phyloP scores from a whole-genome alignment of 78 protist genomes.

The Bigelowiella natans region DNA sequence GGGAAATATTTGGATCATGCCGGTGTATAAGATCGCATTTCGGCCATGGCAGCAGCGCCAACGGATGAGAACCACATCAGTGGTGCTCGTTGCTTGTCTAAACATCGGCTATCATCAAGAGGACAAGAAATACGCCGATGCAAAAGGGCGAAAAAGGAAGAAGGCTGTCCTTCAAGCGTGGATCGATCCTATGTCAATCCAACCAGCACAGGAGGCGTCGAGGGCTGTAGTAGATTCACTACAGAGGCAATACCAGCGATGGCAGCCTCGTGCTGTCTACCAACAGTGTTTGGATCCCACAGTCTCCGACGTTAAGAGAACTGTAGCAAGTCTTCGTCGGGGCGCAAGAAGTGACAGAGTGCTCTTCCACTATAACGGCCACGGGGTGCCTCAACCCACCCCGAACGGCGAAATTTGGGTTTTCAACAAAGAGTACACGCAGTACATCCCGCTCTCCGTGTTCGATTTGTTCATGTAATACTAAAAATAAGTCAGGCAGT shows the following conservation, averaged over 20 bases:
- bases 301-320: background rate
- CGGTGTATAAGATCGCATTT: background rate
- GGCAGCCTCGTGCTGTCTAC: background rate
- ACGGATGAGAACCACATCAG: constrained; percentile 68
- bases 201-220: background rate
- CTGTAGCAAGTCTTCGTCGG: background rate
- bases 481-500: too few relatives aligned
- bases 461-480: constrained; percentile 71
- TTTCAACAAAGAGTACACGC: constrained; percentile 66
- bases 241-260: background rate
- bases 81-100: constrained; percentile 77
- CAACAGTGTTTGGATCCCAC: background rate
- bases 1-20: background rate
- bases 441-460: constrained; percentile 84
- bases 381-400: constrained; percentile 96
- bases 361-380: constrained; percentile 95
- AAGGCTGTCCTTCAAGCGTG: constrained; percentile 48
- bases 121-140: constrained; percentile 50
- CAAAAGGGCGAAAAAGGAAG: constrained; percentile 61
- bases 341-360: constrained; percentile 49
- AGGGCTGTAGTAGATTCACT: background rate
- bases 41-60: background rate
- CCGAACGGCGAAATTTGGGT: constrained; percentile 88
- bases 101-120: constrained; percentile 96
- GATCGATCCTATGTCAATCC: background rate